Conservation (phyloP, 805 yeast genomes). For the Saccharomycopsis schoenii region DNA sequence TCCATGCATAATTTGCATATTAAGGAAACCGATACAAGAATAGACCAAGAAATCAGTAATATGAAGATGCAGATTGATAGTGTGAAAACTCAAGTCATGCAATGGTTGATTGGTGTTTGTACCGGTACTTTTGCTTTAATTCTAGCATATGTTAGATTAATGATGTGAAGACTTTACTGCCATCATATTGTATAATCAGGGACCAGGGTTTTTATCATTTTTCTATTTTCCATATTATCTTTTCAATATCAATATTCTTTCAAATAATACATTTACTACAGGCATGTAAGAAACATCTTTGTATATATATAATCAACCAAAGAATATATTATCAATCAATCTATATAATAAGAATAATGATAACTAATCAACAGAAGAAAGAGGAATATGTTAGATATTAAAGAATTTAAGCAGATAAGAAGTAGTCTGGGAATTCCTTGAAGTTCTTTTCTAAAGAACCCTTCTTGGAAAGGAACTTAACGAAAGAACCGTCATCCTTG, state of each 20-base stretch:
- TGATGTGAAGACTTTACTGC: conserved; percentile 35
- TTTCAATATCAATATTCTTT: neutral
- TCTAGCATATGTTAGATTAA: conserved; percentile 79
- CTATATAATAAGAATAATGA: neutral
- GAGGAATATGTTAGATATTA: neutral
- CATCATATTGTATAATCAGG: neutral
- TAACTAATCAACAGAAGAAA: neutral
- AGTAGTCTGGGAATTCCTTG: conserved; percentile 87
- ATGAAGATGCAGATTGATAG: conserved; percentile 93
- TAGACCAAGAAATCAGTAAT: conserved; percentile 90
- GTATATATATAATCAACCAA: neutral
- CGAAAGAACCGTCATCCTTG: conserved; percentile 99
- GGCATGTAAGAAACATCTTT: neutral
- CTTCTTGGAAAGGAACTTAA: conserved; percentile 94
- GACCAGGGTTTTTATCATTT: too few species aligned
- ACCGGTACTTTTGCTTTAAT: conserved; percentile 96
- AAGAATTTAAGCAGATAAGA: conserved; percentile 32
- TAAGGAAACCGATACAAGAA: conserved; percentile 88
- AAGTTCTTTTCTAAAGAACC: conserved; percentile 92
- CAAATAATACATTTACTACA: neutral
- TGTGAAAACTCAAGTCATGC: conserved; percentile 94
- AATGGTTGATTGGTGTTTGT: conserved; percentile 97
- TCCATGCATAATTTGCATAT: conserved; percentile 88
- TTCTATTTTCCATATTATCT: neutral
- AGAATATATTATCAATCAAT: conserved; percentile 1